phyloP scores from a whole-genome alignment of 805 yeast species.

The Candida namnaoensis region DNA sequence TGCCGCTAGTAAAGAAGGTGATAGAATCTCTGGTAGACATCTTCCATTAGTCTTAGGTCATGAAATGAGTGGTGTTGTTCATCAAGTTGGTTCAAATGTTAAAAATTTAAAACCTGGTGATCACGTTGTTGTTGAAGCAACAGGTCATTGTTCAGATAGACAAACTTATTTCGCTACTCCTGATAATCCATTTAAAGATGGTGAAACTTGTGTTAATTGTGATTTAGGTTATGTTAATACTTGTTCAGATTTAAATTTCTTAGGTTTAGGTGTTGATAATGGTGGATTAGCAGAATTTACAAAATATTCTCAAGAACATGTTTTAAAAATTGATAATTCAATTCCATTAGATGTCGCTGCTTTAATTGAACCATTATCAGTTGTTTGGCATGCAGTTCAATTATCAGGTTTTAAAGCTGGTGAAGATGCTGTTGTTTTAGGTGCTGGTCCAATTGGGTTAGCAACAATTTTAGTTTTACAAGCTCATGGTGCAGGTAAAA shows the following conservation, averaged over 20 bases:
- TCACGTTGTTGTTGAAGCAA: constrained; percentile 43
- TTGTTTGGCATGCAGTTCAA: constrained; percentile 50
- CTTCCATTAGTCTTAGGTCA: constrained; percentile 47
- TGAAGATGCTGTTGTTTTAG: constrained; percentile 40
- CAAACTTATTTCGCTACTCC: constrained; percentile 17
- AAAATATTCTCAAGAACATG: constrained; percentile 28
- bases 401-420: constrained; percentile 34
- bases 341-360: constrained; percentile 48
- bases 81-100: constrained; percentile 37
- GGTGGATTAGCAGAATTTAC: constrained; percentile 39
- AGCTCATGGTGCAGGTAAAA: constrained; percentile 36
- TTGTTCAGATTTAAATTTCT: constrained; percentile 32
- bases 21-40: constrained; percentile 12
- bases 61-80: constrained; percentile 48
- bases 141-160: constrained; percentile 33
- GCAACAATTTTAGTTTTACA: constrained; percentile 46
- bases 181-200: constrained; percentile 14
- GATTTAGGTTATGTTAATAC: constrained; percentile 34
- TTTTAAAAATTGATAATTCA: constrained; percentile 28
- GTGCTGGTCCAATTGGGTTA: constrained; percentile 59
- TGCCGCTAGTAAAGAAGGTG: constrained; percentile 14
- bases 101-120: constrained; percentile 40
- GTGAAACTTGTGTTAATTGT: constrained; percentile 33
- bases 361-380: constrained; percentile 47
- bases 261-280: constrained; percentile 41